Conservation (phyloP, 108 stramenopile genomes). For the Cyclotella baltica region DNA sequence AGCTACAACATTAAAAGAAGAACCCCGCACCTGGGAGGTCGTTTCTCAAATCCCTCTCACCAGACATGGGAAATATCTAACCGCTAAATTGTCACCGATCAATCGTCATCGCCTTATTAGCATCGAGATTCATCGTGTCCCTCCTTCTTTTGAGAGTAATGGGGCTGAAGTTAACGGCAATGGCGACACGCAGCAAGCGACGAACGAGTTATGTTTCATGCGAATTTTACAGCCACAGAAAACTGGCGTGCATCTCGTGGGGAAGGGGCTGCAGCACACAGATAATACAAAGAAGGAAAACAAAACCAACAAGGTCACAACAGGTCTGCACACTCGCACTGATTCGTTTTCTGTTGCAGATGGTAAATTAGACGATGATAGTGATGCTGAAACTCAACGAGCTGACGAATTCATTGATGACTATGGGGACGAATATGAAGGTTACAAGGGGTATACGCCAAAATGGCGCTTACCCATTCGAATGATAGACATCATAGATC, state of each 20-base stretch:
- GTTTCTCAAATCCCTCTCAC: conserved; percentile 18
- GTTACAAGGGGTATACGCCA: conserved; percentile 62
- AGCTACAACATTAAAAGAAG: conserved; percentile 15
- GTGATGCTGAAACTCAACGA: not conserved
- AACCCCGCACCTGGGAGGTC: conserved; percentile 38
- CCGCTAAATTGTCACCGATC: conserved; percentile 32
- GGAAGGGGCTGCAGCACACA: no score
- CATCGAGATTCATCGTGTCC: conserved; percentile 33
- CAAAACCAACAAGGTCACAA: conserved; percentile 19
- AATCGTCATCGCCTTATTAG: conserved; percentile 34
- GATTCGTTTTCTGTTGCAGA: not conserved
- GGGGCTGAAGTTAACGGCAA: not conserved
- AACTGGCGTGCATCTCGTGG: conserved; percentile 2
- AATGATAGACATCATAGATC: conserved; percentile 40
- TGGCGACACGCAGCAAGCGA: no score
- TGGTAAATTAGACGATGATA: conserved; percentile 7
- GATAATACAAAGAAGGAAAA: conserved; percentile 24
- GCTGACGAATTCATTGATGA: conserved; percentile 14
- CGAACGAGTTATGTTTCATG: no score
- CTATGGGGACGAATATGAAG: not conserved
- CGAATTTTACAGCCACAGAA: not conserved
- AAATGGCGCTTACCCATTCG: conserved; percentile 63
- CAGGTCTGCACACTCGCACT: not conserved
- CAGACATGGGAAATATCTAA: conserved; percentile 24
- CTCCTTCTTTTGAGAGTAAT: conserved; percentile 9